Evolutionary conservation across 345 rosid genomes (phyloP).

Genomic region (Erysimum cheiranthoides): DNA sequence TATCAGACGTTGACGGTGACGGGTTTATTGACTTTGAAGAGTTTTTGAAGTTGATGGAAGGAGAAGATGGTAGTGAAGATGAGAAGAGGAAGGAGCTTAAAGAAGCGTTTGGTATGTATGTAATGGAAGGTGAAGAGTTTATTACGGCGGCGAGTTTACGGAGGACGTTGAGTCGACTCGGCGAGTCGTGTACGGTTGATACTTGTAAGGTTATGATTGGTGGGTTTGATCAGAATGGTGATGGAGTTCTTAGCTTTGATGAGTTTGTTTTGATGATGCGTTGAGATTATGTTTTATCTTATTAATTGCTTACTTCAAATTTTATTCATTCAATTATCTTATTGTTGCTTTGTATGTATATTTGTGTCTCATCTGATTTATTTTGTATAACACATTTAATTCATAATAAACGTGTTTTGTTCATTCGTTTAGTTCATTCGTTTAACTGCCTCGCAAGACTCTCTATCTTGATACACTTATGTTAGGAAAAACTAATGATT

Average conservation of each 20-base stretch:
- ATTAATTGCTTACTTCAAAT: background rate
- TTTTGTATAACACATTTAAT: background rate
- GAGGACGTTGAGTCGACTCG: constrained; percentile 60
- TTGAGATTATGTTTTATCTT: constrained; percentile 9
- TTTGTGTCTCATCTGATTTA: background rate
- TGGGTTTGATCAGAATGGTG: constrained; percentile 66
- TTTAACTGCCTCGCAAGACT: no score
- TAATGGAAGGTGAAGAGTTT: constrained; percentile 54
- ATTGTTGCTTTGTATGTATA: constrained; percentile 14
- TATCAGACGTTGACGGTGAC: constrained; percentile 62
- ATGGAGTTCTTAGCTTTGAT: constrained; percentile 70
- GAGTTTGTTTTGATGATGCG: constrained; percentile 78
- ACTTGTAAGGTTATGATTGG: constrained; percentile 68
- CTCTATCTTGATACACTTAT: no score
- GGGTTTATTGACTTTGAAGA: constrained; percentile 63
- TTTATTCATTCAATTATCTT: background rate
- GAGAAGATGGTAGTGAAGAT: constrained; percentile 46
- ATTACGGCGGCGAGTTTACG: constrained; percentile 63
- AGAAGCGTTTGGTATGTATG: constrained; percentile 66
- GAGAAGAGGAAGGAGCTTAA: constrained; percentile 51
- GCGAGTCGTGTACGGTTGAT: constrained; percentile 55
- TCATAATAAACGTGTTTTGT: background rate
- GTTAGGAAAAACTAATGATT: no score
- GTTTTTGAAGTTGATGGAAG: constrained; percentile 55
- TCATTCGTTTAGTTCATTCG: no score